Evolutionary conservation across 2,329 filamentous ascomycete genomes (phyloP), one percentile per base, ranked within the genome.

Genomic region (Trichoderma citrinoviride): DNA sequence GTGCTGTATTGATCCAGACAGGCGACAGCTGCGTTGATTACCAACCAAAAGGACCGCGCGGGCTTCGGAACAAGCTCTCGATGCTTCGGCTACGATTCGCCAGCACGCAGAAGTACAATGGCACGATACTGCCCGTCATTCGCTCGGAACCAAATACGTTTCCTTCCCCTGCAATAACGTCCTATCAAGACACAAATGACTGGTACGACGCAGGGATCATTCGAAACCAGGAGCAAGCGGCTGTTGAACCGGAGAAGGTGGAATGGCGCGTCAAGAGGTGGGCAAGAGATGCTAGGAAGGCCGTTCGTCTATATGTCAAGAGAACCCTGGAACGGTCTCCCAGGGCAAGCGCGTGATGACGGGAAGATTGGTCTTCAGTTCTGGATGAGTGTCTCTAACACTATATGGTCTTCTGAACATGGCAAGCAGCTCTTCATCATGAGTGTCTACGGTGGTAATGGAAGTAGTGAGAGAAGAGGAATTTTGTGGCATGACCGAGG

Each of bases 231-330:
- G 66, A 54, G 61, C 33, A 65, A 27, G 37, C 40, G 47, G 68
- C 68, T 19, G 53, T 46, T 17, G 69, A 56, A 53, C 64, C 70
- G 27, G 71, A 68, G 49, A 71, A 68, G 60, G 68, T 67, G 56
- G 70, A 67, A 14, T 69, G 69, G 6, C 71, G 73, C 33, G 69
- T 79, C 37, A 74, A 70, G 64, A 71, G 70, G 43, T 79, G 77
- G 77, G 75, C 75, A 23, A 70, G 67, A 56, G 72, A 73, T 52
- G 75, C 74, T 25, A 77, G 71, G 53, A 70, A 70, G 44, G 73
- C 71, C 37, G 71, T 78, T 37, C 74, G 73, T 19, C 72, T 69
- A 25, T 77, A 73, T 57, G 68, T 78, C 56, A 74, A 70, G 61
- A 73, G 69, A 46, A 75, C 72, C 33, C 69, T 76, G 60, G 72